A percentile compares a stretch with the other conserved stretches of the same genome.
phyloP scores from a whole-genome alignment of 176 grass and related monocot species.

The maize (Zea mays) region DNA sequence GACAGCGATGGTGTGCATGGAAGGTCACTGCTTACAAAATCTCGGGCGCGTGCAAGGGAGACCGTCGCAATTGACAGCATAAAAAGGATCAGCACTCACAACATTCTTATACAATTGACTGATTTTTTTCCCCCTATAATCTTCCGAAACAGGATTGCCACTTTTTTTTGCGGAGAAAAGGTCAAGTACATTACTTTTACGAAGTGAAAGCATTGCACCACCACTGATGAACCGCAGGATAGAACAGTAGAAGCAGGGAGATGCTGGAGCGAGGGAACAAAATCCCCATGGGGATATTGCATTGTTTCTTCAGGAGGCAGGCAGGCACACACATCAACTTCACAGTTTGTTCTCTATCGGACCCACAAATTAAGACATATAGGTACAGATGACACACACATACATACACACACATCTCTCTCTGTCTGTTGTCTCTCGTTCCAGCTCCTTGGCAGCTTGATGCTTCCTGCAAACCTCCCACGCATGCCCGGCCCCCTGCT shows the following conservation, averaged over 20 bases:
- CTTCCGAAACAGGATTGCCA: not conserved
- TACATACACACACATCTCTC: conserved; percentile 42
- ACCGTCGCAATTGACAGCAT: not conserved
- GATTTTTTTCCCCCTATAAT: not conserved
- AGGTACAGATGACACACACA: conserved; percentile 42
- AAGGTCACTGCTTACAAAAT: conserved; percentile 8
- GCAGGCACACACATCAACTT: conserved; percentile 56
- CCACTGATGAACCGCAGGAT: conserved; percentile 30
- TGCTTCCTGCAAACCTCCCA: conserved; percentile 62
- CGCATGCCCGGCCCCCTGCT: conserved; percentile 42
- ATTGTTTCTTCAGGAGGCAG: conserved; percentile 48
- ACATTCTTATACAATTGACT: not conserved
- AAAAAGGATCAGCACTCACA: not conserved
- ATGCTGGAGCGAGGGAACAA: conserved; percentile 31
- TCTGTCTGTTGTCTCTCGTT: conserved; percentile 30
- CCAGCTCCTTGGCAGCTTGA: conserved; percentile 35
- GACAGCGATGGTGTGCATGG: not conserved
- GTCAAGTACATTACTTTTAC: conserved; percentile 31
- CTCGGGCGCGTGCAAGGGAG: conserved; percentile 16
- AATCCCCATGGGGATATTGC: conserved; percentile 42
- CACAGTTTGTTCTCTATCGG: conserved; percentile 37
- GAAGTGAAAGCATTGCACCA: conserved; percentile 33
- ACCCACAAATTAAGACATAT: conserved; percentile 35
- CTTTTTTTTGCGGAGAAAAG: not conserved
- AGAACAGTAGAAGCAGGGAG: conserved; percentile 30